Percentiles rank a stretch among this genome's conserved stretches.
Evolutionary conservation across 768 basidiomycete genomes (phyloP).

Genomic region (Leccinum boreale): DNA sequence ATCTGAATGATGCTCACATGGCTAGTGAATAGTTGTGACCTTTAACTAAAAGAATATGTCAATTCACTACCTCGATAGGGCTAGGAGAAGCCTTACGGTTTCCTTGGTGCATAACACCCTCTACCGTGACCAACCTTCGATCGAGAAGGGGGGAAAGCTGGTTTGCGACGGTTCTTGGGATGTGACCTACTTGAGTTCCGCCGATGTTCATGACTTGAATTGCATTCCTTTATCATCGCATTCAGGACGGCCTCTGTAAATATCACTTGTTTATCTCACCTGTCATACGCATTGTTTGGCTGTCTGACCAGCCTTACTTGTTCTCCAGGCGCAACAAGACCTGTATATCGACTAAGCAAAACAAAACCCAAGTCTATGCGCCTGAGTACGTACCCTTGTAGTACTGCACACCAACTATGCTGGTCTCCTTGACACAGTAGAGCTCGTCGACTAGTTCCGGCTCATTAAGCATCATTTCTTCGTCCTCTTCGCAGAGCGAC

Average conservation of each 20-base stretch:
- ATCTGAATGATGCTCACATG: conserved; percentile 44
- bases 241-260: not conserved
- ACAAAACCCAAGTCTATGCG: not conserved
- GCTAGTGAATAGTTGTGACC: conserved; percentile 52
- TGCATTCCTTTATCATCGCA: conserved; percentile 51
- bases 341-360: conserved; percentile 34
- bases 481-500: conserved; percentile 37
- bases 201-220: conserved; percentile 81
- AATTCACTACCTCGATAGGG: not conserved
- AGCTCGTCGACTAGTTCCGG: conserved; percentile 63
- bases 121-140: conserved; percentile 55
- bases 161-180: conserved; percentile 56
- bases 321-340: conserved; percentile 77
- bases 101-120: conserved; percentile 65
- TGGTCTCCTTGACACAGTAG: conserved; percentile 55
- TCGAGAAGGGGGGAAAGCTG: conserved; percentile 75
- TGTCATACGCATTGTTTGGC: conserved; percentile 66
- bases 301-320: conserved; percentile 68
- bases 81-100: conserved; percentile 45
- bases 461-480: conserved; percentile 40
- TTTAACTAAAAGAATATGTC: conserved; percentile 31
- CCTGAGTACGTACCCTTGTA: conserved; percentile 51
- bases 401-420: conserved; percentile 82
- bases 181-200: conserved; percentile 74
- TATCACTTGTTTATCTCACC: conserved; percentile 34